phyloP scores from a whole-genome alignment of 805 yeast species.

The Candida sakaeoensis region DNA sequence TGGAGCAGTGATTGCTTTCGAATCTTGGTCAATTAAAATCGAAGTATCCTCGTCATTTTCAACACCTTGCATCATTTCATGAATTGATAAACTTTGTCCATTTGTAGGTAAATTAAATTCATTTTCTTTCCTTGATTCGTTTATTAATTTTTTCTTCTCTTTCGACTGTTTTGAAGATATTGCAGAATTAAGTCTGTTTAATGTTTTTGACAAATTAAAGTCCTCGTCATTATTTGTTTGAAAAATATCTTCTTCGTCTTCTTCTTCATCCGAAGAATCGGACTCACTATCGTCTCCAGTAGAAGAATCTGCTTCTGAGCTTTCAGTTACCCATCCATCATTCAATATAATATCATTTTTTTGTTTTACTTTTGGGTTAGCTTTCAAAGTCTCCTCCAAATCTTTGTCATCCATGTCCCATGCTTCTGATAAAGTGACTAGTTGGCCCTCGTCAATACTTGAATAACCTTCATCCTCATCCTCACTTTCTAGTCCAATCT shows the following conservation, averaged over 20 bases:
- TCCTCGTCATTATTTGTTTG: conserved; percentile 39
- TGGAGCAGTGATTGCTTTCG: conserved; percentile 67
- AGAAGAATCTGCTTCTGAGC: conserved; percentile 13
- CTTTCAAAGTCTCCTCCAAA: conserved; percentile 17
- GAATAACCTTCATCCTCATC: conserved; percentile 64
- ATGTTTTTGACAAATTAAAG: conserved; percentile 48
- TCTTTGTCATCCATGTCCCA: conserved; percentile 80
- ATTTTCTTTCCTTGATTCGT: conserved; percentile 58
- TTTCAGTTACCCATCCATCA: conserved; percentile 28
- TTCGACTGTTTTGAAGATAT: conserved; percentile 28
- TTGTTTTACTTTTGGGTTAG: conserved; percentile 13
- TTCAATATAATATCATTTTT: conserved; percentile 25
- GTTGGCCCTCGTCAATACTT: conserved; percentile 72
- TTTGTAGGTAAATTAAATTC: conserved; percentile 66
- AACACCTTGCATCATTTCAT: conserved; percentile 72
- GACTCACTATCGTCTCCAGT: conserved; percentile 15
- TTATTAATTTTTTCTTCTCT: conserved; percentile 46
- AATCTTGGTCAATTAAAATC: conserved; percentile 43
- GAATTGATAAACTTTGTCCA: conserved; percentile 56
- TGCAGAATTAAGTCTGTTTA: conserved; percentile 35
- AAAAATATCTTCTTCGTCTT: conserved; percentile 27
- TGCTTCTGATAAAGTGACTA: conserved; percentile 77
- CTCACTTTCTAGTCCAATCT: conserved; percentile 37
- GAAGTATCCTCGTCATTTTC: conserved; percentile 53
- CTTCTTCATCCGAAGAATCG: conserved; percentile 20